A percentile compares a stretch with the other conserved stretches of the same genome.
Evolutionary conservation across 345 rosid species (phyloP).

Genomic region (Citrus reticulata): DNA sequence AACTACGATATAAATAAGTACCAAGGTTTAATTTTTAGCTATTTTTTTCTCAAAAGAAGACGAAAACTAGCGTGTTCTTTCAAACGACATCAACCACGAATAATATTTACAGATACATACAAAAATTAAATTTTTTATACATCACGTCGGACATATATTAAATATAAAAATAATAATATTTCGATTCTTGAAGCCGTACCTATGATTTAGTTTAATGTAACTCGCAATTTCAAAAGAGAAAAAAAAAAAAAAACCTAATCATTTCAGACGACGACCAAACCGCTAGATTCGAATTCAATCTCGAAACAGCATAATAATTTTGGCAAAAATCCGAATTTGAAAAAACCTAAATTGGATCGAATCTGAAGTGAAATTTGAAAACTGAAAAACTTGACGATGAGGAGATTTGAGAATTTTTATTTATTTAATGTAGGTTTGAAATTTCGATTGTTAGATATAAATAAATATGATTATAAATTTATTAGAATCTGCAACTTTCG

Average conservation of each 20-base stretch:
- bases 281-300: background rate
- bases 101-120: background rate
- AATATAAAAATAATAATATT: background rate
- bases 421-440: background rate
- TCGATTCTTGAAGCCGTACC: background rate
- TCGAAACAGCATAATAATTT: background rate
- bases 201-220: background rate
- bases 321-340: too few species aligned
- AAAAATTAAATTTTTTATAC: background rate
- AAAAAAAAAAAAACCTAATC: background rate
- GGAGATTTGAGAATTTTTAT: too few species aligned
- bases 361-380: background rate
- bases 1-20: background rate
- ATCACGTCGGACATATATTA: background rate
- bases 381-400: background rate
- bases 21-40: background rate
- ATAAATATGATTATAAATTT: background rate
- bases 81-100: conserved; percentile 9
- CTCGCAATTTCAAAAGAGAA: background rate
- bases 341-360: background rate
- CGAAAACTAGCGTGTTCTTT: conserved; percentile 8
- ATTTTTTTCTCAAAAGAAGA: background rate
- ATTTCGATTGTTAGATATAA: background rate
- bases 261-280: background rate
- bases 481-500: background rate